These are phyloP conservation scores for Oldenlandia corymbosa DNA, from an alignment of 257 asterid species.

Conservation along the genomic window DNA sequence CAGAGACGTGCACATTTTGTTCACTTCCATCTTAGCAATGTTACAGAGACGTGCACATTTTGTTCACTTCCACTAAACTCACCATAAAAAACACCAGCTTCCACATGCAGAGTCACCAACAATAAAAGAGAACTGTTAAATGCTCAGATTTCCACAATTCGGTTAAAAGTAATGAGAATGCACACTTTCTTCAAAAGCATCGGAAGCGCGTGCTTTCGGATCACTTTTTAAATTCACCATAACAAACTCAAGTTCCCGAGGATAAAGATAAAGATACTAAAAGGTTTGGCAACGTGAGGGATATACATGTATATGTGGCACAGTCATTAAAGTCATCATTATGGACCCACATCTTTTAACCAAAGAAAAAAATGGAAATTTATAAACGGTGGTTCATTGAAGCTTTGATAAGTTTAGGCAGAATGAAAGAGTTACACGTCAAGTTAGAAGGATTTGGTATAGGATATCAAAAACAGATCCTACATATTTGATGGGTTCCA, in stretches of 20 bases:
- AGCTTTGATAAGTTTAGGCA: not conserved
- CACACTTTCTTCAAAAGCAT: too few species aligned
- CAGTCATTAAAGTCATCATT: not conserved
- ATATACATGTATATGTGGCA: not conserved
- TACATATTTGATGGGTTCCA: not conserved
- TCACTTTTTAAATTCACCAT: too few species aligned
- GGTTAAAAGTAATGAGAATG: too few species aligned
- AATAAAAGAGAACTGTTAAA: too few species aligned
- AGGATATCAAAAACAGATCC: not conserved
- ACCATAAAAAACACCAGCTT: not conserved
- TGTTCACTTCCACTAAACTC: not conserved
- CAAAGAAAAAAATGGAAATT: not conserved
- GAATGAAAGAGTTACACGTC: not conserved
- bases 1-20: not conserved
- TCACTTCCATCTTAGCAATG: not conserved
- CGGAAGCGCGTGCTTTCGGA: too few species aligned
- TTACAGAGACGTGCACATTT: not conserved
- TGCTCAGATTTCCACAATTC: too few species aligned
- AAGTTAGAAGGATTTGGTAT: not conserved
- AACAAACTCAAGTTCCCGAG: not conserved
- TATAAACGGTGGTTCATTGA: not conserved
- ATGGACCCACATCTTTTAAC: not conserved
- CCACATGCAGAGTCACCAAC: too few species aligned
- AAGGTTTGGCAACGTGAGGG: not conserved
- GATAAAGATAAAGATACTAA: too few species aligned